A percentile compares a stretch with the other conserved stretches of the same genome.
Evolutionary conservation across 73 alveolate genomes (phyloP).

Genomic region (Tetrahymena malaccensis): DNA sequence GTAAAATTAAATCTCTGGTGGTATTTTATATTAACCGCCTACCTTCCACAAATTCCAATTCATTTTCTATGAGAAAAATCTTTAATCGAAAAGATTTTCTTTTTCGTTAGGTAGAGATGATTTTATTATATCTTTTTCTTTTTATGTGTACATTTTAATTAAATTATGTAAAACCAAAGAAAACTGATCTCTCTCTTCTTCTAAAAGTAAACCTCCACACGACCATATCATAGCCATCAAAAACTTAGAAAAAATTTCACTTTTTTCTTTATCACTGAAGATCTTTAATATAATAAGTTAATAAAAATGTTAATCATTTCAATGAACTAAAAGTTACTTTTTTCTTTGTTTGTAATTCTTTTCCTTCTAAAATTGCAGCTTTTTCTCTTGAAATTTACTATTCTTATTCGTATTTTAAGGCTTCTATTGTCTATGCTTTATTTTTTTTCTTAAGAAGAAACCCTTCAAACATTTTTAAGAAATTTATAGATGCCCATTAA

Average conservation of each 20-base stretch:
- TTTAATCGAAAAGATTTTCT: not conserved
- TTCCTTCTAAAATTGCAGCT: slow-evolving; percentile 20
- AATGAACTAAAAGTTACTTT: not conserved
- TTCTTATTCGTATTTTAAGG: slow-evolving; percentile 35
- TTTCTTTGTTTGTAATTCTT: slow-evolving; percentile 21
- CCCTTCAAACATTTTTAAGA: not conserved
- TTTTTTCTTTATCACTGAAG: slow-evolving; percentile 20
- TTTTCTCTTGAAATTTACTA: slow-evolving; percentile 25
- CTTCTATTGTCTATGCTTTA: not conserved
- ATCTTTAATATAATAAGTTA: not conserved
- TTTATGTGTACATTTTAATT: not conserved
- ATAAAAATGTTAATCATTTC: not conserved
- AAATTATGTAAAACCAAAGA: not conserved
- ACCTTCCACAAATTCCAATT: slow-evolving; percentile 27
- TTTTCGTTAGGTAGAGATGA: not conserved
- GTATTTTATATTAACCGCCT: slow-evolving; percentile 35
- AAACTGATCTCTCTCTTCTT: slow-evolving; percentile 6
- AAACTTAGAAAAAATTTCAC: slow-evolving; percentile 5
- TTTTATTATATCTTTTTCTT: not conserved
- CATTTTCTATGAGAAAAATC: slow-evolving; percentile 1
- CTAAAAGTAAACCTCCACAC: slow-evolving; percentile 12
- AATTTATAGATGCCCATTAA: not conserved
- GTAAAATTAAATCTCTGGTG: slow-evolving; percentile 66
- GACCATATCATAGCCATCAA: slow-evolving; percentile 17
- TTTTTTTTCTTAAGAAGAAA: not conserved